A percentile compares a stretch with the other conserved stretches of the same genome.
Evolutionary conservation across 805 yeast genomes (phyloP).

Genomic region (Ogataea angusta): DNA sequence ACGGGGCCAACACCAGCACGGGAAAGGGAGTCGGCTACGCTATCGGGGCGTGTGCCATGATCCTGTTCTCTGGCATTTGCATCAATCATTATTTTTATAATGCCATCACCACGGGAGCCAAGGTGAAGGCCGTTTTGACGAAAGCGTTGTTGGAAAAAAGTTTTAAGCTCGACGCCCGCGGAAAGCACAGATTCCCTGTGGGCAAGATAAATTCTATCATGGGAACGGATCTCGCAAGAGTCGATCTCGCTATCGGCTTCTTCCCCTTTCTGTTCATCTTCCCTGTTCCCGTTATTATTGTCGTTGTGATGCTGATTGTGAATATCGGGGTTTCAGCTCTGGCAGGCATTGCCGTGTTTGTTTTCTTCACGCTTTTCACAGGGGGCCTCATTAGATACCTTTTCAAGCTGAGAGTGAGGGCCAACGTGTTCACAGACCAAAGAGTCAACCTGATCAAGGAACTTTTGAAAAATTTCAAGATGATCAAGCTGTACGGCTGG

Average conservation of each 20-base stretch:
- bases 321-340: constrained; percentile 72
- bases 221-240: constrained; percentile 76
- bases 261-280: constrained; percentile 63
- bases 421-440: constrained; percentile 64
- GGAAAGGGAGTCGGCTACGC: constrained; percentile 77
- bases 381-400: constrained; percentile 46
- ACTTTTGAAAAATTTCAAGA: constrained; percentile 69
- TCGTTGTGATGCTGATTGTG: constrained; percentile 60
- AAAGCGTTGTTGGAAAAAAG: constrained; percentile 66
- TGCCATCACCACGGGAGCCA: constrained; percentile 63
- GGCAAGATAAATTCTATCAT: constrained; percentile 75
- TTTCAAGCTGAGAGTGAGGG: constrained; percentile 50
- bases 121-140: constrained; percentile 65
- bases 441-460: constrained; percentile 80
- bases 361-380: constrained; percentile 46
- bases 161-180: constrained; percentile 54
- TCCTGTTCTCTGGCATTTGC: constrained; percentile 43
- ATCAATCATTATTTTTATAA: constrained; percentile 64
- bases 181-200: constrained; percentile 60
- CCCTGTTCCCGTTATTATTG: constrained; percentile 59
- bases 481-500: constrained; percentile 88
- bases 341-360: constrained; percentile 62
- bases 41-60: constrained; percentile 62
- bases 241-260: constrained; percentile 70
- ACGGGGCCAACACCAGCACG: constrained; percentile 38